phyloP scores from a whole-genome alignment of 176 grass and related monocot genomes.

The Oropetium thomaeum region DNA sequence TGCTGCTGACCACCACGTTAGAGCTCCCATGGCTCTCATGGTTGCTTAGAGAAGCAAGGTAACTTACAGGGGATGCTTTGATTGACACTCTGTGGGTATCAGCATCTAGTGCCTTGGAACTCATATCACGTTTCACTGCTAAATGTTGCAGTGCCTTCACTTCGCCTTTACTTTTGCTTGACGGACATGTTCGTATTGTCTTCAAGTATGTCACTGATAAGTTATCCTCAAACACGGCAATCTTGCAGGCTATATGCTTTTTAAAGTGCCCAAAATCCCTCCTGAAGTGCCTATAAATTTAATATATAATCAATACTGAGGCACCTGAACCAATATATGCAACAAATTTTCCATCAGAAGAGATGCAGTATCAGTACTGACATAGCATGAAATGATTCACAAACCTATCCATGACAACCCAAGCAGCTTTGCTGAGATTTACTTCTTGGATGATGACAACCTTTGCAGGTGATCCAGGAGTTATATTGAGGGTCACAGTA shows the following conservation, averaged over 20 bases:
- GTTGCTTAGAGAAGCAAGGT: slow-evolving; percentile 45
- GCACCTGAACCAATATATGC: neutral
- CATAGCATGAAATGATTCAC: slow-evolving; percentile 15
- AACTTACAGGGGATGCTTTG: slow-evolving; percentile 44
- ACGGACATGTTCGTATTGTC: slow-evolving; percentile 28
- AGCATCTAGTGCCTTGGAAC: slow-evolving; percentile 28
- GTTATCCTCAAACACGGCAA: slow-evolving; percentile 53
- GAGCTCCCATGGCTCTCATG: slow-evolving; percentile 31
- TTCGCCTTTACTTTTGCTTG: slow-evolving; percentile 43
- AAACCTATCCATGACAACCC: slow-evolving; percentile 69
- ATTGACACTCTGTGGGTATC: slow-evolving; percentile 18
- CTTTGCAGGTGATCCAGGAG: slow-evolving; percentile 59
- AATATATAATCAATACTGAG: slow-evolving; percentile 7
- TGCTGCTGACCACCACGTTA: slow-evolving; percentile 16
- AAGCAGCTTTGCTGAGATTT: slow-evolving; percentile 56
- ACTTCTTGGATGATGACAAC: slow-evolving; percentile 58
- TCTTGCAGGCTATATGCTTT: slow-evolving; percentile 69
- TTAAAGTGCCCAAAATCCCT: slow-evolving; percentile 58
- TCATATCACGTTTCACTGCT: slow-evolving; percentile 26
- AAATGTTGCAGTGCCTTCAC: slow-evolving; percentile 28
- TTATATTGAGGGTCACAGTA: slow-evolving; percentile 49
- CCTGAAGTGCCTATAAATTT: slow-evolving; percentile 50
- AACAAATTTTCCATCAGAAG: neutral
- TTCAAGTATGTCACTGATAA: slow-evolving; percentile 39
- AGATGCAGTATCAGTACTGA: neutral